A percentile compares a stretch with the other conserved stretches of the same genome.
Conservation (phyloP, 352 stramenopile genomes). For the Pythium phragmitis region DNA sequence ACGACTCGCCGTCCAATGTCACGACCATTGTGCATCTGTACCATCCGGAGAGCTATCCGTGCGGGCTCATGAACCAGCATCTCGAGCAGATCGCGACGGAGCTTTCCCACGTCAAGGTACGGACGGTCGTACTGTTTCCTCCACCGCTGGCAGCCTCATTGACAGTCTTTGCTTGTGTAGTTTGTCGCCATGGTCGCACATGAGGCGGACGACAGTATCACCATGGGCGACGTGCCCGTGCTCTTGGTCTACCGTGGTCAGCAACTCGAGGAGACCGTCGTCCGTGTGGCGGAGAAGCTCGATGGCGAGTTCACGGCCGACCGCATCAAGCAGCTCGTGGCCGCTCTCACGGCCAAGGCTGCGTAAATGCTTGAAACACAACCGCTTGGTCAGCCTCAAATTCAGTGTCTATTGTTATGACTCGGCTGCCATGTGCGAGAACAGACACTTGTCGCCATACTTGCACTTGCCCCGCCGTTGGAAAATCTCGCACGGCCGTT, state of each 20-base stretch:
- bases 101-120: constrained; percentile 66
- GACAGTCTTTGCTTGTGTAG: constrained; percentile 23
- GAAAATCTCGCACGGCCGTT: constrained; percentile 58
- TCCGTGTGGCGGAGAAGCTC: constrained; percentile 55
- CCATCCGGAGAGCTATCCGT: constrained; percentile 73
- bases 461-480: constrained; percentile 42
- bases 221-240: constrained; percentile 61
- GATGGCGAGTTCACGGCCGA: constrained; percentile 66
- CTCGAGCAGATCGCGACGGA: constrained; percentile 52
- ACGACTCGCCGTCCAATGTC: constrained; percentile 23
- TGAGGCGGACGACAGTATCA: constrained; percentile 69
- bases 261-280: constrained; percentile 54
- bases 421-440: constrained; percentile 41
- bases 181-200: constrained; percentile 62
- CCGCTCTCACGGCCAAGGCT: neutral
- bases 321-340: constrained; percentile 27
- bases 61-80: constrained; percentile 63
- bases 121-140: neutral
- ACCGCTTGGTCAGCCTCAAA: neutral
- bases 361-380: neutral
- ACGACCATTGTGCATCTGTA: constrained; percentile 64
- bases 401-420: neutral
- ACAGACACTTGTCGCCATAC: constrained; percentile 78
- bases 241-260: constrained; percentile 61
- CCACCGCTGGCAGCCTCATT: neutral